Evolutionary conservation across 768 basidiomycete genomes (phyloP).

Genomic region (Arthromyces matolae): DNA sequence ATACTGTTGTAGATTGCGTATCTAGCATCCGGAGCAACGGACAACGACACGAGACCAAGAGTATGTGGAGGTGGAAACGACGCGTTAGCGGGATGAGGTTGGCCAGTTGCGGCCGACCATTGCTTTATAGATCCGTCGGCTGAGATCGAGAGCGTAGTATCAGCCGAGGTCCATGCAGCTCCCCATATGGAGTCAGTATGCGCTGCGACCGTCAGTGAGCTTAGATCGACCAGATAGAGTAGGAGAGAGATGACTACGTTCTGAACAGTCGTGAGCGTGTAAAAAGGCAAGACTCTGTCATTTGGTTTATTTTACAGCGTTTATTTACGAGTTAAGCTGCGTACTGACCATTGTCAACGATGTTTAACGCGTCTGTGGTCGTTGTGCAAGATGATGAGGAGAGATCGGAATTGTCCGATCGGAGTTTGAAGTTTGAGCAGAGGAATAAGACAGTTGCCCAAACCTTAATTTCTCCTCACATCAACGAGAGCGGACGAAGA

Average conservation of each 20-base stretch:
- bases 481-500: slow-evolving; percentile 97
- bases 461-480: slow-evolving; percentile 66
- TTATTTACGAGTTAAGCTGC: background rate
- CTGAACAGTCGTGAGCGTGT: slow-evolving; percentile 69
- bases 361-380: slow-evolving; percentile 25
- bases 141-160: slow-evolving; percentile 65
- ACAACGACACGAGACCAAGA: slow-evolving; percentile 80
- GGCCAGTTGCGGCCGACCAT: slow-evolving; percentile 66
- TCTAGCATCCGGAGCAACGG: slow-evolving; percentile 61
- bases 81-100: slow-evolving; percentile 49
- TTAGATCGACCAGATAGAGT: slow-evolving; percentile 23
- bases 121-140: slow-evolving; percentile 77
- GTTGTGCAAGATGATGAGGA: slow-evolving; percentile 21
- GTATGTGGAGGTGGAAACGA: slow-evolving; percentile 66
- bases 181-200: slow-evolving; percentile 82
- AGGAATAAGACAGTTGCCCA: slow-evolving; percentile 25
- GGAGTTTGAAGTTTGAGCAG: slow-evolving; percentile 45
- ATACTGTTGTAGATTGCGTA: slow-evolving; percentile 75
- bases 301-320: background rate
- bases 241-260: slow-evolving; percentile 49
- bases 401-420: slow-evolving; percentile 44
- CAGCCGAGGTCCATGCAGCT: slow-evolving; percentile 63
- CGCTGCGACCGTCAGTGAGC: slow-evolving; percentile 46
- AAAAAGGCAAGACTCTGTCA: slow-evolving; percentile 68
- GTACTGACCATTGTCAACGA: slow-evolving; percentile 30